Base-by-base conservation (phyloP, 2,329 filamentous ascomycete species). In the Sclerotinia spermophila region DNA sequence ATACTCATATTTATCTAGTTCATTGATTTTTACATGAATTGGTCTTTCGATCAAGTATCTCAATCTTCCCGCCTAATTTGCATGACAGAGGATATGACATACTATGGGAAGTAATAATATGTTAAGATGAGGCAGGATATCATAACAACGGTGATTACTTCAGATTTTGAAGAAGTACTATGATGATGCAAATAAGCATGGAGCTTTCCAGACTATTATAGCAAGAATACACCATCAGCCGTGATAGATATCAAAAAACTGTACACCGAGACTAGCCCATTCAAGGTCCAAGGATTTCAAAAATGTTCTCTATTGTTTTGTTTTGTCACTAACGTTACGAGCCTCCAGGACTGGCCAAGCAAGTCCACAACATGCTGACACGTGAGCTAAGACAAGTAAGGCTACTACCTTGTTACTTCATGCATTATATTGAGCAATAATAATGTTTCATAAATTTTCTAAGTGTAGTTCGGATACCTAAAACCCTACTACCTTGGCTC, bases 401-500 rank as follows among this genome's bases (percentile, higher is more conserved):
- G 17, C 38, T 30, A 56, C n/a, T 2, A 64, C 53, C 27, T 6
- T 62, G 53, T 62, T 45, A 55, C 35, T 64, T 48, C 44, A 62
- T 64, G 65, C 19, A 35, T 21, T 61, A 60, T 35, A 38, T 51
- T n/a, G 62, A 66, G 45, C 53, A 42, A 59, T 30, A 66, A 59
- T 42, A 66, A 66, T 7, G 40, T 40, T 61, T 48, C 56, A 42
- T 68, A 42, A 24, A 58, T 40, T 70, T 66, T 58, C 60, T 70
- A 66, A 66, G 33, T 38, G 48, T 30, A 56, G 21, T 66, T 48
- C 55, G 17, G 21, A 33, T 30, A 58, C 40, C 51, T 42, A 62
- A 27, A 61, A n/a, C 55, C 45, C n/a, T 58, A 70, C 72, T 73
- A 79, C 70, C 69, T 77, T 30, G 93, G 90, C 82, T 99, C 96